Evolutionary conservation across 2,329 filamentous ascomycete species (phyloP).

Genomic region (Teratosphaeria zuluensis): DNA sequence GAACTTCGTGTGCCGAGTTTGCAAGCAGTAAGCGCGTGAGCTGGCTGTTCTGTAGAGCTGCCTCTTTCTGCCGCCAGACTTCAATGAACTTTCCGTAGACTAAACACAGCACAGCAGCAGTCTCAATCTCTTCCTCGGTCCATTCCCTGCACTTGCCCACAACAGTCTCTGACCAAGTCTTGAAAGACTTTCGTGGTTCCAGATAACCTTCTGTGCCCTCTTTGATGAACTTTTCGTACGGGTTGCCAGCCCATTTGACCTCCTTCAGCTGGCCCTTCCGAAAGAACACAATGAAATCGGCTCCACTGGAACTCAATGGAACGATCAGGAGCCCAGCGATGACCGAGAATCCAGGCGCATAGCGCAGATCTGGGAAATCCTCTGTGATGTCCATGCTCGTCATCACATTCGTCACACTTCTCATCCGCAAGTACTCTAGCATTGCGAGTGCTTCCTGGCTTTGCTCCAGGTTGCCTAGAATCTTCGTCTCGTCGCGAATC

Average conservation of each 20-base stretch:
- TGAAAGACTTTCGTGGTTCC: constrained; percentile 71
- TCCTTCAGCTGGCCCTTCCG: constrained; percentile 65
- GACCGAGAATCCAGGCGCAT: constrained; percentile 66
- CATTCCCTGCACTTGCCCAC: constrained; percentile 77
- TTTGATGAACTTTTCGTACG: constrained; percentile 67
- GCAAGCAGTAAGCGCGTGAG: constrained; percentile 69
- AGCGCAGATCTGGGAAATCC: constrained; percentile 75
- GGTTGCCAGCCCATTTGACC: constrained; percentile 80
- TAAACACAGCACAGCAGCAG: constrained; percentile 74
- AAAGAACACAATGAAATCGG: constrained; percentile 87
- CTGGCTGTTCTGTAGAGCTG: constrained; percentile 69
- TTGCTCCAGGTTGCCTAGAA: constrained; percentile 63
- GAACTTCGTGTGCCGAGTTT: constrained; percentile 85
- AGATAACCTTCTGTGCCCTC: constrained; percentile 64
- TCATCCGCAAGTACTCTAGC: constrained; percentile 73
- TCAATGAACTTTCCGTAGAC: constrained; percentile 88
- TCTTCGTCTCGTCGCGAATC: constrained; percentile 80
- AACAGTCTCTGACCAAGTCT: constrained; percentile 70
- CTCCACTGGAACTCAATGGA: constrained; percentile 63
- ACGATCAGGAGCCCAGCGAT: constrained; percentile 76
- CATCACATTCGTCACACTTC: constrained; percentile 62
- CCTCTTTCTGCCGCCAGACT: constrained; percentile 86
- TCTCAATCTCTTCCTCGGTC: constrained; percentile 83
- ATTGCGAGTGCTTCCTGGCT: constrained; percentile 76
- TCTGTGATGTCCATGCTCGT: constrained; percentile 64